Percentiles rank a stretch among this genome's conserved stretches.
phyloP scores from a whole-genome alignment of 495 filamentous ascomycete genomes.

The Daldinia decipiens region DNA sequence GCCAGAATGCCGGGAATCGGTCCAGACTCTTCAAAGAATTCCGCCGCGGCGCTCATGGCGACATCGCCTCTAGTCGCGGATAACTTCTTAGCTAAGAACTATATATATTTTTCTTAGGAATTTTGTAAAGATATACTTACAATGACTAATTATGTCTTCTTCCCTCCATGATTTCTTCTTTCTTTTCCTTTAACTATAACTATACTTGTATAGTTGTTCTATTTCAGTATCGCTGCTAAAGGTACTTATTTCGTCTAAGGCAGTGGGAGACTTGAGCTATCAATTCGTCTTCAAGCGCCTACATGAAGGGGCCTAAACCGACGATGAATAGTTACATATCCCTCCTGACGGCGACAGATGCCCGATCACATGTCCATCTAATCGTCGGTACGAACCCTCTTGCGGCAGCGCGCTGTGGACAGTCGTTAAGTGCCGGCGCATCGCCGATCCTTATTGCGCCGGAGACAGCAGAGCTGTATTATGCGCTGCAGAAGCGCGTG shows the following conservation, averaged over 20 bases:
- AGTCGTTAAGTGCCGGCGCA: conserved; percentile 87
- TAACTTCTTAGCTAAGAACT: conserved; percentile 14
- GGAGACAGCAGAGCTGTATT: conserved; percentile 70
- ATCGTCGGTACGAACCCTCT: conserved; percentile 88
- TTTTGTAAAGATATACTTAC: neutral
- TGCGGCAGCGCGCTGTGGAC: conserved; percentile 81
- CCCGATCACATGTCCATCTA: conserved; percentile 80
- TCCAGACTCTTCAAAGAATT: conserved; percentile 29
- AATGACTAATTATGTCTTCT: conserved; percentile 20
- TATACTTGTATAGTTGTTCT: neutral
- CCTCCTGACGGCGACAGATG: conserved; percentile 81
- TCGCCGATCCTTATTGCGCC: conserved; percentile 85
- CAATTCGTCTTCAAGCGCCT: neutral
- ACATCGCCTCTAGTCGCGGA: conserved; percentile 35
- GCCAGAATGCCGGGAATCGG: conserved; percentile 37
- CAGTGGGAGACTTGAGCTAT: neutral
- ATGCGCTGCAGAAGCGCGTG: conserved; percentile 76
- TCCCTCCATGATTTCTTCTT: conserved; percentile 7
- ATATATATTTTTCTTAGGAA: neutral
- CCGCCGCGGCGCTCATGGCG: conserved; percentile 28
- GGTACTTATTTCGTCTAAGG: neutral
- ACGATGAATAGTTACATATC: conserved; percentile 52
- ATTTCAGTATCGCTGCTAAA: neutral
- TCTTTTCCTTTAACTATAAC: neutral
- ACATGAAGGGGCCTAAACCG: neutral